These are phyloP conservation scores for Lonicera japonica DNA, from an alignment of 129 eudicot species.

Conservation along the genomic window DNA sequence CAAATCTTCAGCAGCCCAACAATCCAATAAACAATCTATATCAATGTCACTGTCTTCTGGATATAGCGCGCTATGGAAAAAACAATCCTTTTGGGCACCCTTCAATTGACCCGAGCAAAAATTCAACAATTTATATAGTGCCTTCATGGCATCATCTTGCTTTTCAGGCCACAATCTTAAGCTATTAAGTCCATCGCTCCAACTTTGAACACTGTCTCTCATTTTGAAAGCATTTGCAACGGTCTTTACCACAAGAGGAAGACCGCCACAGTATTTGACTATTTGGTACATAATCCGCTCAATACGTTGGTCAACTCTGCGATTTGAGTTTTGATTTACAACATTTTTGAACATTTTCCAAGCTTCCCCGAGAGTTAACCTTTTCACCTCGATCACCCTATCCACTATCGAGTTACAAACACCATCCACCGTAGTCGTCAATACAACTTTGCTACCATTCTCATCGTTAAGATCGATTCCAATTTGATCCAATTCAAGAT, in stretches of 20 bases:
- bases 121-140: slow-evolving; percentile 14
- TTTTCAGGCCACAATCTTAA: slow-evolving; percentile 18
- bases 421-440: slow-evolving; percentile 17
- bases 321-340: slow-evolving; percentile 14
- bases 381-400: slow-evolving; percentile 3
- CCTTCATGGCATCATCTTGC: slow-evolving; percentile 14
- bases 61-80: slow-evolving; percentile 22
- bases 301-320: neutral
- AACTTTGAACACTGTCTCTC: slow-evolving; percentile 12
- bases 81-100: slow-evolving; percentile 18
- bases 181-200: slow-evolving; percentile 16
- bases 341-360: slow-evolving; percentile 18
- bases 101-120: slow-evolving; percentile 12
- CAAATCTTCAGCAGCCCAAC: neutral
- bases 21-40: neutral
- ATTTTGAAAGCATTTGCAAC: slow-evolving; percentile 19
- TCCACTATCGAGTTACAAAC: slow-evolving; percentile 18
- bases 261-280: slow-evolving; percentile 14
- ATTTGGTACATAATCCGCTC: slow-evolving; percentile 5
- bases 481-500: slow-evolving; percentile 14
- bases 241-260: slow-evolving; percentile 19
- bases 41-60: slow-evolving; percentile 26
- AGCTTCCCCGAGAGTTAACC: slow-evolving; percentile 14
- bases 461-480: slow-evolving; percentile 10
- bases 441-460: slow-evolving; percentile 23